These are phyloP conservation scores for Diphasiastrum complanatum DNA, from an alignment of 83 land plant genomes.

Conservation along the genomic window DNA sequence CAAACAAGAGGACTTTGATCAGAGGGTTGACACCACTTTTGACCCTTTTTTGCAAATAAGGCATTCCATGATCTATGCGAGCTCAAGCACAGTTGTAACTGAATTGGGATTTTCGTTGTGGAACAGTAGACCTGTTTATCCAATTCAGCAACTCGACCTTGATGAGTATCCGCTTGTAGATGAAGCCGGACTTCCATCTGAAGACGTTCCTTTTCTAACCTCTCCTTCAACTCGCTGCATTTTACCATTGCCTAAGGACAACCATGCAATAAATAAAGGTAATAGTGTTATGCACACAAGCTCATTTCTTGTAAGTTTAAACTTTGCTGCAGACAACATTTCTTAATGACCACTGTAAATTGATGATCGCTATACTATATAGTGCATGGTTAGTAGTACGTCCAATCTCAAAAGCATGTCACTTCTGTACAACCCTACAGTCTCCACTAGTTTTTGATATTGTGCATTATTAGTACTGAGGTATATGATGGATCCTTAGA, in stretches of 20 bases:
- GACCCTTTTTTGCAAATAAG: not conserved
- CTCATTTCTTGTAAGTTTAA: too few relatives aligned
- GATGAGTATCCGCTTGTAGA: slow-evolving; percentile 30
- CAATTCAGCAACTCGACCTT: slow-evolving; percentile 27
- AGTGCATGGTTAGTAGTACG: too few relatives aligned
- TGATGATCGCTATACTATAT: too few relatives aligned
- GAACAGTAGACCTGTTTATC: slow-evolving; percentile 29
- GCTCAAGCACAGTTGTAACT: not conserved
- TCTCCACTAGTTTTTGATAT: not conserved
- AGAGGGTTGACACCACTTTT: not conserved
- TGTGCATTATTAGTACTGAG: not conserved
- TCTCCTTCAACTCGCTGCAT: slow-evolving; percentile 25
- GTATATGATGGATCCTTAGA: not conserved
- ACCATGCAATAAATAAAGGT: not conserved
- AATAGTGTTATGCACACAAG: not conserved
- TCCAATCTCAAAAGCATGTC: not conserved
- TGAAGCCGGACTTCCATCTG: slow-evolving; percentile 26
- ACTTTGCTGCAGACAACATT: too few relatives aligned
- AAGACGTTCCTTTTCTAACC: slow-evolving; percentile 26
- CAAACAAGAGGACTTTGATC: not conserved
- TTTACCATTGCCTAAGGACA: slow-evolving; percentile 30
- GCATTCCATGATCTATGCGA: too few relatives aligned
- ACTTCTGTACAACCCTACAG: not conserved
- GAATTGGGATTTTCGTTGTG: not conserved
- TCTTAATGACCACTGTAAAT: too few relatives aligned